These are phyloP conservation scores for Steccherinum ochraceum DNA, from an alignment of 768 basidiomycete species.

Conservation along the genomic window DNA sequence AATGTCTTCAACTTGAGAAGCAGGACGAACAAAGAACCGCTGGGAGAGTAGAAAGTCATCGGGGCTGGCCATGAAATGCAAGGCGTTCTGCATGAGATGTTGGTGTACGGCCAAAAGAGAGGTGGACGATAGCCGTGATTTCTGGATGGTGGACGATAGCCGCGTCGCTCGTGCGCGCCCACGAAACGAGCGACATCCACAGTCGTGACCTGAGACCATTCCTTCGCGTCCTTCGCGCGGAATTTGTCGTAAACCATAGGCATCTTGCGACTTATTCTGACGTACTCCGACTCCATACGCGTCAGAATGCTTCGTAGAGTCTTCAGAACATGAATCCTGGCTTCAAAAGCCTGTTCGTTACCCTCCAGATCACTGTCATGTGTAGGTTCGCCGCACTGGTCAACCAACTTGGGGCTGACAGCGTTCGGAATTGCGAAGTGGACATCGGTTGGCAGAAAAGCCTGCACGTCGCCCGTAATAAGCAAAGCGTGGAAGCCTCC, in stretches of 20 bases:
- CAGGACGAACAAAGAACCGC: slow-evolving; percentile 59
- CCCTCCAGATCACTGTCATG: too few species aligned
- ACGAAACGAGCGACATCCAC: slow-evolving; percentile 40
- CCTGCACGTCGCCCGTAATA: slow-evolving; percentile 45
- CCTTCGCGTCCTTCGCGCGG: slow-evolving; percentile 36
- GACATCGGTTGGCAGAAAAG: slow-evolving; percentile 45
- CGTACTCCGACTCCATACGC: slow-evolving; percentile 33
- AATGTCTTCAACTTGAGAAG: slow-evolving; percentile 46
- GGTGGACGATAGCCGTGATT: too few species aligned
- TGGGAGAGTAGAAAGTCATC: slow-evolving; percentile 41
- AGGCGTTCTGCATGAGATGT: slow-evolving; percentile 48
- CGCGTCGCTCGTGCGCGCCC: neutral
- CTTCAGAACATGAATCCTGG: slow-evolving; percentile 60
- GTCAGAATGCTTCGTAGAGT: slow-evolving; percentile 49
- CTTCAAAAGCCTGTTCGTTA: slow-evolving; percentile 41
- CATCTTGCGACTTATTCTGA: slow-evolving; percentile 27
- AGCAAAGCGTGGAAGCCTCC: neutral
- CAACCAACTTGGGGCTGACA: slow-evolving; percentile 36
- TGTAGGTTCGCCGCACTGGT: too few species aligned
- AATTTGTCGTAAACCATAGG: slow-evolving; percentile 36
- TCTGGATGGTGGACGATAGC: too few species aligned
- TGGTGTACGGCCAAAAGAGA: slow-evolving; percentile 53
- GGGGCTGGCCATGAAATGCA: slow-evolving; percentile 46
- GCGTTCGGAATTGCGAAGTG: slow-evolving; percentile 57
- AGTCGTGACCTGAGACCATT: slow-evolving; percentile 53